Conservation (phyloP, 257 asterid species). For the Nemophila menziesii region DNA sequence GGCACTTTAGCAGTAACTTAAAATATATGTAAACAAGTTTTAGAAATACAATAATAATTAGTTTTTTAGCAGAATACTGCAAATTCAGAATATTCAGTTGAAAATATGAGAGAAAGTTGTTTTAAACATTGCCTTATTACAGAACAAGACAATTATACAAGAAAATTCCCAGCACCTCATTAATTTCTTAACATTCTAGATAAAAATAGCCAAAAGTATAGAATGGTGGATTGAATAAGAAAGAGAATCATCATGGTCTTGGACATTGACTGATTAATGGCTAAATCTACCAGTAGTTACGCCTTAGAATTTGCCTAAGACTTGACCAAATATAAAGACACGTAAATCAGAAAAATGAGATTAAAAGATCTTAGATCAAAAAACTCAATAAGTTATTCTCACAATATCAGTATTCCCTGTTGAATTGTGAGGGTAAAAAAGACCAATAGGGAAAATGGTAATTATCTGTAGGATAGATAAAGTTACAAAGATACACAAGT, state of each 20-base stretch:
- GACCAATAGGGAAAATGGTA: conserved; percentile 8
- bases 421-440: conserved; percentile 10
- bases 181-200: too few relatives aligned
- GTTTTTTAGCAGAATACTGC: neutral
- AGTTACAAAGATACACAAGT: neutral
- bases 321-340: neutral
- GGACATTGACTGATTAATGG: too few relatives aligned
- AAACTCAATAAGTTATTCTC: neutral
- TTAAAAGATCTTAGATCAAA: neutral
- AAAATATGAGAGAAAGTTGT: too few relatives aligned
- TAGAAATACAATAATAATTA: too few relatives aligned
- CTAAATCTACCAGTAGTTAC: too few relatives aligned
- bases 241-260: too few relatives aligned
- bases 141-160: neutral
- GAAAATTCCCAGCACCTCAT: neutral
- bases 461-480: neutral
- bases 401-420: conserved; percentile 4
- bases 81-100: too few relatives aligned
- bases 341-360: neutral
- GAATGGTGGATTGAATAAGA: neutral
- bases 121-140: neutral
- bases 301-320: neutral
- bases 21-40: neutral
- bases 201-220: too few relatives aligned
- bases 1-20: neutral